These are phyloP conservation scores for Pseudisothecium myosuroides DNA, from an alignment of 225 moss, liverwort and hornwort species.

Conservation along the genomic window DNA sequence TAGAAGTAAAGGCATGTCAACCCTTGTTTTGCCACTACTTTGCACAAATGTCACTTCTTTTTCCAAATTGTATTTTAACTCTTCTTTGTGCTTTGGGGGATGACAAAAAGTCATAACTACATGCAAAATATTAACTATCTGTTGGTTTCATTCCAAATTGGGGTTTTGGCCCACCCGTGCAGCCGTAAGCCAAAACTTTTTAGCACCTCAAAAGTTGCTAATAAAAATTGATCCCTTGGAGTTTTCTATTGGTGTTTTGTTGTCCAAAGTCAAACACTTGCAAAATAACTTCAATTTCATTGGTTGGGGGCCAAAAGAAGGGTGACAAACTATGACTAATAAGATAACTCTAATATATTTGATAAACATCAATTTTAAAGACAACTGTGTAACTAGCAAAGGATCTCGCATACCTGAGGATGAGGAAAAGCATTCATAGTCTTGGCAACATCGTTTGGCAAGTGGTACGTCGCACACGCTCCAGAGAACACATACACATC, in stretches of 20 bases:
- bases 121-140: not conserved
- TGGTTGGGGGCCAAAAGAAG: not conserved
- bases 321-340: not conserved
- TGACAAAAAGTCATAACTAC: not conserved
- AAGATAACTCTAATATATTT: not conserved
- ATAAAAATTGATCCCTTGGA: not conserved
- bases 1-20: not conserved
- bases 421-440: slow-evolving; percentile 27
- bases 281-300: not conserved
- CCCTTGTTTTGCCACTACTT: not conserved
- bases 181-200: not conserved
- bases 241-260: not conserved
- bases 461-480: slow-evolving; percentile 60
- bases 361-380: not conserved
- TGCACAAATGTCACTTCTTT: no score
- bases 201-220: not conserved
- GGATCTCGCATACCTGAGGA: slow-evolving; percentile 42
- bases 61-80: not conserved
- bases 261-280: not conserved
- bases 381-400: not conserved
- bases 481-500: slow-evolving; percentile 60
- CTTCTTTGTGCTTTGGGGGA: not conserved
- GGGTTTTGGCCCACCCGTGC: not conserved
- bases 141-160: not conserved
- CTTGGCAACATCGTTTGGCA: slow-evolving; percentile 47